Evolutionary conservation across 2,329 filamentous ascomycete species (phyloP).

Genomic region (Neocatenulostroma microsporum): DNA sequence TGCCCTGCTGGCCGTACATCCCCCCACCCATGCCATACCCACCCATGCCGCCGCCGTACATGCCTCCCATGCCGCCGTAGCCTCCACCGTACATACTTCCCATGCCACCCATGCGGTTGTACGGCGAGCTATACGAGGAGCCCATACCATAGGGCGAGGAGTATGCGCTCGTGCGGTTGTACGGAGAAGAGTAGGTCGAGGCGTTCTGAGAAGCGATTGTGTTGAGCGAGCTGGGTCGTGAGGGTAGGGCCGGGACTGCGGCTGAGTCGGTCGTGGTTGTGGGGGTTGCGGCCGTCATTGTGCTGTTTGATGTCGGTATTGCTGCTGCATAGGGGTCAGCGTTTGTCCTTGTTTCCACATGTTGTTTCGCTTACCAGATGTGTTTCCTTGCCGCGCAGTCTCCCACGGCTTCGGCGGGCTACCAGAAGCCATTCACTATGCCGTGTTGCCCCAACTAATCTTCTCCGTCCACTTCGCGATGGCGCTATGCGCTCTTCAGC

Average conservation of each 20-base stretch:
- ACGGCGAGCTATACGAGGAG: slow-evolving; percentile 35
- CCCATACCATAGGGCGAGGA: slow-evolving; percentile 40
- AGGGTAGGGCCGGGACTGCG: slow-evolving; percentile 63
- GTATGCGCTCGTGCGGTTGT: slow-evolving; percentile 33
- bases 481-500: too few species aligned
- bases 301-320: slow-evolving; percentile 6
- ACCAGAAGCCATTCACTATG: too few species aligned
- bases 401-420: slow-evolving; percentile 98
- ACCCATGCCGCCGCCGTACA: slow-evolving; percentile 28
- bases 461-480: too few species aligned
- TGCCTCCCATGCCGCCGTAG: slow-evolving; percentile 39
- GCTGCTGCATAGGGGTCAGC: slow-evolving; percentile 19
- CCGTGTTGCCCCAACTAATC: too few species aligned
- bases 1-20: slow-evolving; percentile 40
- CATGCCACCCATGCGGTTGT: slow-evolving; percentile 43
- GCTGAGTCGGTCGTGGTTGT: slow-evolving; percentile 34
- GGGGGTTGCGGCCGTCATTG: slow-evolving; percentile 35
- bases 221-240: slow-evolving; percentile 69
- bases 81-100: too few species aligned
- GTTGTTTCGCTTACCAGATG: slow-evolving; percentile 20
- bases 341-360: slow-evolving; percentile 28
- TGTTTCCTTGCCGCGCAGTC: slow-evolving; percentile 55
- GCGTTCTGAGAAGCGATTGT: slow-evolving; percentile 82
- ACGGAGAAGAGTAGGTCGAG: slow-evolving; percentile 60
- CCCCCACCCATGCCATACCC: slow-evolving; percentile 29